These are phyloP conservation scores for Cicer cuneatum DNA, from an alignment of 306 rosid genomes.

Conservation along the genomic window DNA sequence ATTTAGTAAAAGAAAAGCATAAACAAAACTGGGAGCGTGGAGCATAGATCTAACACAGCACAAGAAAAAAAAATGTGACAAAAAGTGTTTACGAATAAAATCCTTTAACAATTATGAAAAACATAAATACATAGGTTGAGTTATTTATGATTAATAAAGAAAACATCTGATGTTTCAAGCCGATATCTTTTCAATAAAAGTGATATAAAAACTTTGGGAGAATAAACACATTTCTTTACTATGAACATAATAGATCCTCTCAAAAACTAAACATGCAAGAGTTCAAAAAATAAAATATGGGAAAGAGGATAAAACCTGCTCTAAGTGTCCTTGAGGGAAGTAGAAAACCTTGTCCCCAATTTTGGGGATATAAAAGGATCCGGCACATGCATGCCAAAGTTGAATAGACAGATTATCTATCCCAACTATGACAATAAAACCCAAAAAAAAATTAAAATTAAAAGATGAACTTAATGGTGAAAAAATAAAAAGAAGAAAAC, in stretches of 20 bases:
- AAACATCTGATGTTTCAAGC: background rate
- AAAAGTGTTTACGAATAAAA: no score
- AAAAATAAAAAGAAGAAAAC: background rate
- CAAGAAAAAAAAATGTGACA: no score
- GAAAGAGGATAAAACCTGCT: slow-evolving; percentile 61
- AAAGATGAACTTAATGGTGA: background rate
- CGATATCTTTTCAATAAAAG: background rate
- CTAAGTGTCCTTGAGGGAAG: slow-evolving; percentile 76
- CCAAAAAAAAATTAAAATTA: background rate
- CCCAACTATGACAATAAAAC: slow-evolving; percentile 36
- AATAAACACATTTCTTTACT: background rate
- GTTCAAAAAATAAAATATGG: background rate
- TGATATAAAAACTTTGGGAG: background rate
- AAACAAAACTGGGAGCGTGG: no score
- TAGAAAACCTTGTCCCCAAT: slow-evolving; percentile 59
- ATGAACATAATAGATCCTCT: background rate
- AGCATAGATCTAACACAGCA: no score
- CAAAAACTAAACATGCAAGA: background rate
- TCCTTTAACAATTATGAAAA: no score
- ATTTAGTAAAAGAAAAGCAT: no score
- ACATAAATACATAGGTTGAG: no score
- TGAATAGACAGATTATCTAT: slow-evolving; percentile 37
- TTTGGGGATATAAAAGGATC: slow-evolving; percentile 58
- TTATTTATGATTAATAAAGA: background rate
- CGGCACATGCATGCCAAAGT: slow-evolving; percentile 68